Evolutionary conservation across 768 basidiomycete genomes (phyloP), one percentile per base, ranked within the genome.

Genomic region (Leccinum variicolor): DNA sequence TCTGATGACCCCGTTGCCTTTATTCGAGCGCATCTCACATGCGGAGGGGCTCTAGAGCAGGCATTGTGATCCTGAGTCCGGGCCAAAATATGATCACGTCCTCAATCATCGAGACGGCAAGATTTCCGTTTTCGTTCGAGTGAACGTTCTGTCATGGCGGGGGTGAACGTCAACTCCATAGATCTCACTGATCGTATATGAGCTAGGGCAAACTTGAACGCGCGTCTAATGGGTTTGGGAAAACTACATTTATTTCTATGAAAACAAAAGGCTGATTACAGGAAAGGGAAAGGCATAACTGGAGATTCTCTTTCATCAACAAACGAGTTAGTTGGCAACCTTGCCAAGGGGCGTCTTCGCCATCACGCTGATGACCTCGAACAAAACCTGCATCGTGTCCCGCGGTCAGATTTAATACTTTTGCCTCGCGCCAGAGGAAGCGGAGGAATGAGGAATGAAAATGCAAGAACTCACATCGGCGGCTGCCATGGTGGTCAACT

Each of bases 291-390:
- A 26, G 17, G 14, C 6, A 31, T 17, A 50, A 36, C 21, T 45
- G 23, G 17, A 3, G 1, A 0, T 19, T 48, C 41, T 26, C 5
- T 41, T 26, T 43, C 14, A 17, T 6, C 1, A 19, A 29, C 11
- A 23, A 5, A 3, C 14, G 15, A 17, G 33, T 63, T 45, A 71
- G 41, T 71, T 56, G 36, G 58, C 61, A 23, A 79, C 73, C 68
- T 86, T 88, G 67, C 88, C 87, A 64, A 90, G 73, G 4, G 88
- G 86, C 4, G 86, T 89, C 77, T 90, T 90, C 11, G 83, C 85
- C 88, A 90, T 90, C 48, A 90, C 84, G 62, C 84, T 88, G 56
- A 90, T 64, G 15, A 90, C 89, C 66, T 90, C 88, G 66, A 82
- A 89, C 5, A 90, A 74, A 19, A 89, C 85, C 86, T 90, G 26